Evolutionary conservation across 495 filamentous ascomycete genomes (phyloP).

Genomic region (Glonium stellatum): DNA sequence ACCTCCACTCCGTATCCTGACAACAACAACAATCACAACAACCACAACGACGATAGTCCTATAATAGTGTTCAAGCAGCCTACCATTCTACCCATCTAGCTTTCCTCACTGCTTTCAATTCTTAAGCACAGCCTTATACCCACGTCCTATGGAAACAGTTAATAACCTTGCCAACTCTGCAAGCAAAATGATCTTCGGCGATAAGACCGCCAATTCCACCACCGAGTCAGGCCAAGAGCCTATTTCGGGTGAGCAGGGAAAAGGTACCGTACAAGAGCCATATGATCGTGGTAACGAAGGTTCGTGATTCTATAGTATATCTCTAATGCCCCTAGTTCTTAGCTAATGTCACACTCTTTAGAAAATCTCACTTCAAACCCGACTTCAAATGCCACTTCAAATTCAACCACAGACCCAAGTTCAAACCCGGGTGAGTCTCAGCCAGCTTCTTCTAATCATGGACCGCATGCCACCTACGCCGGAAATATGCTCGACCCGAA

Average conservation of each 20-base stretch:
- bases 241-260: conserved; percentile 45
- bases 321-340: conserved; percentile 7
- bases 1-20: background rate
- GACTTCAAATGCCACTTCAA: background rate
- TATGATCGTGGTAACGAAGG: conserved; percentile 49
- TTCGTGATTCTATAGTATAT: background rate
- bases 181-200: conserved; percentile 47
- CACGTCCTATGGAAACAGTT: conserved; percentile 46
- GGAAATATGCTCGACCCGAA: conserved; percentile 8
- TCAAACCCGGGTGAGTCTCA: background rate
- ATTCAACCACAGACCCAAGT: background rate
- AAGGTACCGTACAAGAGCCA: conserved; percentile 47
- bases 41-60: background rate
- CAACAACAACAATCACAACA: no score
- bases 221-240: conserved; percentile 42
- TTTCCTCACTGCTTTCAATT: background rate
- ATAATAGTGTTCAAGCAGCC: background rate
- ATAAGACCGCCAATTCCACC: conserved; percentile 16
- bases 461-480: conserved; percentile 1
- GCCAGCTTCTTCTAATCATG: conserved; percentile 4
- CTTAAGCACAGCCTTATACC: background rate
- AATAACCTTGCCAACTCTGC: conserved; percentile 43
- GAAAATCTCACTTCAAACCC: background rate
- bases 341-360: background rate
- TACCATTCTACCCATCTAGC: background rate